Base-by-base conservation (phyloP, 2,329 filamentous ascomycete species). In the Cladophialophora yegresii region DNA sequence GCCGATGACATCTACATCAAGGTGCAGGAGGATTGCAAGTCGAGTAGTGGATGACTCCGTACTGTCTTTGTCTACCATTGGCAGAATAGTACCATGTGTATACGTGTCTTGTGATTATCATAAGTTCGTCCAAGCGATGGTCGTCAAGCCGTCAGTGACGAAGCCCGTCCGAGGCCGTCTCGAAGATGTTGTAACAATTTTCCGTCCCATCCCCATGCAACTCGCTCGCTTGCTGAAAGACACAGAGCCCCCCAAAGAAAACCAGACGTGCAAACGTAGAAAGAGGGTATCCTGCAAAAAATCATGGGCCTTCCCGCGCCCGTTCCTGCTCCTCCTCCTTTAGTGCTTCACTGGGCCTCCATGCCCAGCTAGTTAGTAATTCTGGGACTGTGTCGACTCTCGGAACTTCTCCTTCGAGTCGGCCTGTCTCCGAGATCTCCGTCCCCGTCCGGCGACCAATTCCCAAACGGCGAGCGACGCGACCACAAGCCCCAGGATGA, bases 401-500 rank as follows among this genome's bases (percentile, higher is more conserved):
- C 64, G 23, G 33, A 66, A 58, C 57, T 66, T 66, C 58, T 66
- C 64, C 50, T 55, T 57, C 16, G 61, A 61, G 16, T 66, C 64
- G 7, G 61, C 64, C 9, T 59, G 43, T 10, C 36, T 55, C n/a
- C n/a, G n/a, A n/a, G n/a, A n/a, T n/a, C n/a, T n/a, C 64, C 61
- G 63, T 22, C 56, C 40, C 26, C 61, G 61, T 1, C 55, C 56
- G 7, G 51, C 22, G 33, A 66, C 47, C 28, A 67, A 12, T 47
- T 62, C 54, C 58, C 62, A 69, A 20, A 66, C 47, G 9, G 67
- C 69, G 16, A 69, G 32, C 13, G 26, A 16, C 6, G 63, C 61
- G 13, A 69, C 67, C 3, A 50, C 53, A 1, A 68, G 9, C 5
- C 66, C 64, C 22, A 71, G 49, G 43, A 70, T 62, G 58, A 71